Conservation (phyloP, 768 basidiomycete genomes). For the Steccherinum ochraceum region DNA sequence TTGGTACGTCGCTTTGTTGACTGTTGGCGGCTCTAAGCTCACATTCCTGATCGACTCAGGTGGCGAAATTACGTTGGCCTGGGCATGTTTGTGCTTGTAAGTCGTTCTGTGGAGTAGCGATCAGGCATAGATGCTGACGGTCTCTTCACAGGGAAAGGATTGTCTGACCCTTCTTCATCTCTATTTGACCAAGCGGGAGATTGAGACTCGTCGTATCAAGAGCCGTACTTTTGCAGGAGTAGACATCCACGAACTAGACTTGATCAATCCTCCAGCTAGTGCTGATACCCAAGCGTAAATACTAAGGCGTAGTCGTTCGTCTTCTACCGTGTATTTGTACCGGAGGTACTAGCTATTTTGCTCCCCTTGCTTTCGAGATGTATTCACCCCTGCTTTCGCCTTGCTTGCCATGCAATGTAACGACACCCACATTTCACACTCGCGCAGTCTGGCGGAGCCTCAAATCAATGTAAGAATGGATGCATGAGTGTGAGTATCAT, state of each 20-base stretch:
- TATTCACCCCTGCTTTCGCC: too few species aligned
- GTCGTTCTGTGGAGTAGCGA: too few species aligned
- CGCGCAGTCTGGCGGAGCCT: too few species aligned
- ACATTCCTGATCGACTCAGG: conserved; percentile 23
- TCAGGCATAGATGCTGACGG: too few species aligned
- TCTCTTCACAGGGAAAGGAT: conserved; percentile 49
- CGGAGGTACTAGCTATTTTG: too few species aligned
- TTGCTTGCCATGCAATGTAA: too few species aligned
- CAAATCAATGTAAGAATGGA: too few species aligned
- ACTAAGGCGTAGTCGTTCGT: too few species aligned
- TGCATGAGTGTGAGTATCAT: background rate
- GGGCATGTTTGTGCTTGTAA: conserved; percentile 60
- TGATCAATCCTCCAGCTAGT: conserved; percentile 38
- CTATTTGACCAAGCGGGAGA: conserved; percentile 64
- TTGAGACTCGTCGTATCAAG: conserved; percentile 62
- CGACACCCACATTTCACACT: too few species aligned
- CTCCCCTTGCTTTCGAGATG: too few species aligned
- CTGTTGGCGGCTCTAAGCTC: background rate
- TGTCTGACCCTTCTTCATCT: conserved; percentile 61
- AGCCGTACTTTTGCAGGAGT: conserved; percentile 68
- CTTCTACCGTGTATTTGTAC: too few species aligned
- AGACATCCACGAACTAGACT: conserved; percentile 60
- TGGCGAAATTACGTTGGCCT: conserved; percentile 69
- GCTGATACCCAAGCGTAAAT: too few species aligned
- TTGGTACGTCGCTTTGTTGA: conserved; percentile 36